Evolutionary conservation across 805 yeast species (phyloP).

Genomic region (Candida gorgasii): DNA sequence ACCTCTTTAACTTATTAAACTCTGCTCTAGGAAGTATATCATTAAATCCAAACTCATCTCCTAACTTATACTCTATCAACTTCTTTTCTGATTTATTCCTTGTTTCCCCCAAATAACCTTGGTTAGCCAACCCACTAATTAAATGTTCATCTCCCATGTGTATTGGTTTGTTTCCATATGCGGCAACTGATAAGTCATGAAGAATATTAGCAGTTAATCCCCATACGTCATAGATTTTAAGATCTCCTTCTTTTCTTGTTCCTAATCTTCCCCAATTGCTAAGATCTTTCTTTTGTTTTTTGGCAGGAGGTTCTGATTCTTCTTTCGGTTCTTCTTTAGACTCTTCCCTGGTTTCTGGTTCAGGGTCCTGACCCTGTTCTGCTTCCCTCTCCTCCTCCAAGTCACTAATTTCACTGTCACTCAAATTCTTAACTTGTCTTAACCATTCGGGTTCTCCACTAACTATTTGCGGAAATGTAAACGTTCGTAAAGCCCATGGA

Average conservation of each 20-base stretch:
- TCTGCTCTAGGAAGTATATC: slow-evolving; percentile 48
- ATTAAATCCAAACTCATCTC: slow-evolving; percentile 42
- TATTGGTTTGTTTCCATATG: slow-evolving; percentile 28
- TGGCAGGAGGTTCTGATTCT: slow-evolving; percentile 3
- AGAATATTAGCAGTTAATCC: slow-evolving; percentile 79
- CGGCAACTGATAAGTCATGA: slow-evolving; percentile 65
- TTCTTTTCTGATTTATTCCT: slow-evolving; percentile 56
- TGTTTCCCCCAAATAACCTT: slow-evolving; percentile 53
- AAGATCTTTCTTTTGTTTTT: slow-evolving; percentile 17
- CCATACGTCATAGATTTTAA: slow-evolving; percentile 71
- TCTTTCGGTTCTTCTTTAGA: slow-evolving; percentile 29
- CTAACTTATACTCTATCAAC: slow-evolving; percentile 40
- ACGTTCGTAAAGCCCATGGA: slow-evolving; percentile 65
- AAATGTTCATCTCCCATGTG: slow-evolving; percentile 62
- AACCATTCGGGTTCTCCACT: slow-evolving; percentile 64
- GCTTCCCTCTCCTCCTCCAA: not conserved
- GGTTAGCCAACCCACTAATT: slow-evolving; percentile 54
- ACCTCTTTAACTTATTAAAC: slow-evolving; percentile 38
- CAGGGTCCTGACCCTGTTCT: slow-evolving; percentile 10
- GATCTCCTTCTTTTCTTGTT: slow-evolving; percentile 33
- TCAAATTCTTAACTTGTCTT: slow-evolving; percentile 53
- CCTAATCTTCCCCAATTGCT: slow-evolving; percentile 42
- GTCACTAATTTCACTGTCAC: slow-evolving; percentile 33
- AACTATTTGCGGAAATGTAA: slow-evolving; percentile 57
- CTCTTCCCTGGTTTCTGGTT: slow-evolving; percentile 23